Conservation (phyloP, 2,329 filamentous ascomycete species). For the Talaromyces sp. region DNA sequence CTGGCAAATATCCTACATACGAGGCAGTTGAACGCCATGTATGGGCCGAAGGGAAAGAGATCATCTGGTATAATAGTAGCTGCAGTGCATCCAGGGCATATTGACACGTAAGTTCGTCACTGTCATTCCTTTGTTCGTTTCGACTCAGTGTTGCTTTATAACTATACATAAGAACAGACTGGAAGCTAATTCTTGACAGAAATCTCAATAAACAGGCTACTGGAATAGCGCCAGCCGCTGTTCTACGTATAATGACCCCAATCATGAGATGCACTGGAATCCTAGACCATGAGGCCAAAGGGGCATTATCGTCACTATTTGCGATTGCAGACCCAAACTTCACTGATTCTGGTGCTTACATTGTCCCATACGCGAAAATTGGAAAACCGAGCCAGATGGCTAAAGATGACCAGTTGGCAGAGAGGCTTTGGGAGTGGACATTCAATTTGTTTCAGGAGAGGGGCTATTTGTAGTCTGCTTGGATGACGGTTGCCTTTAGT, state of each 20-base stretch:
- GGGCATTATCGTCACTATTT: not conserved
- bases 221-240: not conserved
- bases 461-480: not conserved
- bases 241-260: not conserved
- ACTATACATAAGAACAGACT: not conserved
- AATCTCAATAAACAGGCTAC: not conserved
- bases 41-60: not conserved
- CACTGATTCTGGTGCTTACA: not conserved
- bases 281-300: not conserved
- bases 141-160: not conserved
- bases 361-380: not conserved
- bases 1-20: slow-evolving; percentile 4
- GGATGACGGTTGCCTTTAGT: not conserved
- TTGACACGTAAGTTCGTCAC: not conserved
- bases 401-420: not conserved
- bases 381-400: not conserved
- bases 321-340: not conserved
- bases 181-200: not conserved
- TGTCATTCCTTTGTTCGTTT: not conserved
- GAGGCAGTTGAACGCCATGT: not conserved
- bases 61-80: not conserved
- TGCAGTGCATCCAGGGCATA: not conserved
- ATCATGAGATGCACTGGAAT: not conserved
- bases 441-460: not conserved
- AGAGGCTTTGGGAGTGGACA: not conserved